Base-by-base conservation (phyloP, 2,329 filamentous ascomycete species). In the Fusarium solani-melongenae region DNA sequence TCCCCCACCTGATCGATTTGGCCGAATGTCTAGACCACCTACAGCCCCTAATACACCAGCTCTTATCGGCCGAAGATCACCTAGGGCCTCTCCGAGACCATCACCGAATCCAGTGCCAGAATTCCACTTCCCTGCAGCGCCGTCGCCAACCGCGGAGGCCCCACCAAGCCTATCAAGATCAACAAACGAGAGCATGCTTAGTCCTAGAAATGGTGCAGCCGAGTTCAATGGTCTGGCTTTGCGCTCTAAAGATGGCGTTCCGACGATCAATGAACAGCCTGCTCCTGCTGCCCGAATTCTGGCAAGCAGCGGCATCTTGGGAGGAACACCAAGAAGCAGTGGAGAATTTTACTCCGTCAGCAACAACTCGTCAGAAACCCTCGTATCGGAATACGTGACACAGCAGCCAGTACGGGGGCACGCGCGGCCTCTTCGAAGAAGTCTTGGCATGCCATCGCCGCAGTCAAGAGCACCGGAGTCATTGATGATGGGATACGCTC, bases 401-500 rank as follows among this genome's bases (percentile, higher is more conserved):
- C 90, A 92, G 53, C 77, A 92, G 58, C 77, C 78, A 9, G 67
- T 69, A 17, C 76, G 84, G 60, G 77, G 80, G 2, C 79, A 82
- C 14, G 80, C 75, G 49, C 81, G 84, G 29, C 84, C 87, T 31
- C 77, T 86, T 15, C 84, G 88, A 66, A 83, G 85, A 58, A 83
- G 82, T 69, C 87, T 88, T 31, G 84, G 82, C 60, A 78, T 87
- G 63, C 78, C 81, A 69, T 82, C 81, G 67, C 83, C 84, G 70
- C 84, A 84, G 55, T 80, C 85, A 44, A 86, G 84, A 76, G 81
- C 86, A 41, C 91, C 94, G 1, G 95, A 98, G 80, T 92, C 92
- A 1, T 84, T 99, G 62, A 97, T 99, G 91, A 99, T 99, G 96
- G 96, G 95, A 0, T 99, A 97, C 82, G 96, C 94, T 4, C 96